Percentiles rank a stretch among this genome's conserved stretches.
These are phyloP conservation scores for Aureobasidium sp. DNA, from an alignment of 2,329 filamentous ascomycete species.

Conservation along the genomic window DNA sequence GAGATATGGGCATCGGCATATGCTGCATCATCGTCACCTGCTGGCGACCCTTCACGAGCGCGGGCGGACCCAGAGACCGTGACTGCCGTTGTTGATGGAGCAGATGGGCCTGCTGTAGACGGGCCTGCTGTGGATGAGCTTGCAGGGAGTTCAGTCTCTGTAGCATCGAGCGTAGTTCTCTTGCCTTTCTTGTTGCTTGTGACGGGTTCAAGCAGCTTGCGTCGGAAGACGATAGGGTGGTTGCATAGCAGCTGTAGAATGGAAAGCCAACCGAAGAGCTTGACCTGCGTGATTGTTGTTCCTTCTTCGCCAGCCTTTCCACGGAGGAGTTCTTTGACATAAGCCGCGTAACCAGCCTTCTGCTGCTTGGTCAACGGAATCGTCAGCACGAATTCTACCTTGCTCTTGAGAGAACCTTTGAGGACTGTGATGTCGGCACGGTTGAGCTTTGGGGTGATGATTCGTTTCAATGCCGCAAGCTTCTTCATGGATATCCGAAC, in stretches of 20 bases:
- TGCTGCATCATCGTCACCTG: constrained; percentile 13
- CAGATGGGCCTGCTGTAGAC: background rate
- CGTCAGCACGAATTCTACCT: constrained; percentile 73
- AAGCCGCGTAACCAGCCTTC: constrained; percentile 50
- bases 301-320: constrained; percentile 22
- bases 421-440: constrained; percentile 62
- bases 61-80: background rate
- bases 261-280: constrained; percentile 47
- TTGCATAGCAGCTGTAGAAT: constrained; percentile 48
- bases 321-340: constrained; percentile 34
- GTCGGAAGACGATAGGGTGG: constrained; percentile 46
- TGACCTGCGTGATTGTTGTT: constrained; percentile 28
- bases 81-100: background rate
- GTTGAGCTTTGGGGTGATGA: constrained; percentile 69
- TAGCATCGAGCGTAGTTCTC: constrained; percentile 7
- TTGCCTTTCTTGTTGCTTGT: constrained; percentile 5
- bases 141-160: constrained; percentile 1
- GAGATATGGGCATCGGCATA: constrained; percentile 30
- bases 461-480: constrained; percentile 60
- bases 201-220: constrained; percentile 38
- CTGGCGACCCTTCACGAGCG: background rate
- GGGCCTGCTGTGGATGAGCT: background rate
- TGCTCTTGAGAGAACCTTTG: constrained; percentile 58
- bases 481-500: constrained; percentile 54
- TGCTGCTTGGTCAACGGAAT: constrained; percentile 63